A percentile compares a stretch with the other conserved stretches of the same genome.
These are phyloP conservation scores for Hanseniaspora meyeri DNA, from an alignment of 805 yeast genomes.

Conservation along the genomic window DNA sequence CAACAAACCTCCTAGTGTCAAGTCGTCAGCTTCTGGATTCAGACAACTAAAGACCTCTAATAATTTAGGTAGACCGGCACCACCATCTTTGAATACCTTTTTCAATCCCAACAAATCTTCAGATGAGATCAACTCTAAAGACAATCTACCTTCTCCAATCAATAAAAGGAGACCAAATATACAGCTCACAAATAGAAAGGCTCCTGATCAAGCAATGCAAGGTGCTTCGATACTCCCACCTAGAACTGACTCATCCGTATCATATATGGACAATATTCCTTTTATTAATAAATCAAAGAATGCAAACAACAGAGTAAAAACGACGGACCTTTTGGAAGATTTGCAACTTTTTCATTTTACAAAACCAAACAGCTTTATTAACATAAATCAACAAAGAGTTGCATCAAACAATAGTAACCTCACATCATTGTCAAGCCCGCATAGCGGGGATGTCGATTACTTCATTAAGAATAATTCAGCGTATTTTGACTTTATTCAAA, in stretches of 20 bases:
- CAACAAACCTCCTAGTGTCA: conserved; percentile 12
- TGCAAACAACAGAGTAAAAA: conserved; percentile 2
- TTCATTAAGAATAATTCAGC: neutral
- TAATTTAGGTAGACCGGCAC: neutral
- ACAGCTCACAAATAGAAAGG: neutral
- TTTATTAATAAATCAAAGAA: neutral
- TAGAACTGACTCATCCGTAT: conserved; percentile 13
- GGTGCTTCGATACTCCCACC: conserved; percentile 13
- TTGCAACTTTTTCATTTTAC: conserved; percentile 2
- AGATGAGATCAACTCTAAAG: neutral
- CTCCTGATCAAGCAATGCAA: neutral
- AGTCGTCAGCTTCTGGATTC: conserved; percentile 13
- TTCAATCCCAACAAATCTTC: neutral
- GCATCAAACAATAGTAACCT: neutral
- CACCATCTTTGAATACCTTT: neutral
- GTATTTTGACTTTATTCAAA: conserved; percentile 8
- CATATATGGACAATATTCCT: neutral
- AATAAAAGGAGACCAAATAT: conserved; percentile 8
- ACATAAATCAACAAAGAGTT: neutral
- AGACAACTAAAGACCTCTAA: neutral
- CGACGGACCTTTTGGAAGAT: conserved; percentile 5
- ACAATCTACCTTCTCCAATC: neutral
- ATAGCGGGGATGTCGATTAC: conserved; percentile 2
- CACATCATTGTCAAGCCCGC: conserved; percentile 3
- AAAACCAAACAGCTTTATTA: neutral